phyloP scores from a whole-genome alignment of 1,139 yeast species.

The Kazachstania sp. region DNA sequence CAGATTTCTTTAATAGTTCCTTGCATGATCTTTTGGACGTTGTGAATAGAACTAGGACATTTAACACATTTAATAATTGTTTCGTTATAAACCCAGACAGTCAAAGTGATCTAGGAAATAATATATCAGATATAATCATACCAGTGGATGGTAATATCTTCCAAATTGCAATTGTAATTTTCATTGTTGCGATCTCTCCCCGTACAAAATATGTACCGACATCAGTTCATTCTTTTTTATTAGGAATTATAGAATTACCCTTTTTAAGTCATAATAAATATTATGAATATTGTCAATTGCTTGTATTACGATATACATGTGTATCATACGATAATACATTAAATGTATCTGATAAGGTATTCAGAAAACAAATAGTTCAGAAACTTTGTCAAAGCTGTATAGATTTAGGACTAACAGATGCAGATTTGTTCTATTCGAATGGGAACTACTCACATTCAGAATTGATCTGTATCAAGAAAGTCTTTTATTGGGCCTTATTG shows the following conservation, averaged over 20 bases:
- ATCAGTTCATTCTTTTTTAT: not conserved
- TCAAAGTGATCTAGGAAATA: not conserved
- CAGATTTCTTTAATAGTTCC: conserved; percentile 15
- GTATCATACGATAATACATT: not conserved
- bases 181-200: not conserved
- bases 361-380: not conserved
- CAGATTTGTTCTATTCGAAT: not conserved
- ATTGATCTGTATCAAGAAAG: not conserved
- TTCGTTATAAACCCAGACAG: not conserved
- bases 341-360: not conserved
- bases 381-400: not conserved
- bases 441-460: not conserved
- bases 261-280: not conserved
- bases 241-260: not conserved
- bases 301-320: not conserved
- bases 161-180: not conserved
- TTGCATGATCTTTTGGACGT: conserved; percentile 16
- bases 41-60: conserved; percentile 16
- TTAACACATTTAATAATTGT: conserved; percentile 8
- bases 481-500: not conserved
- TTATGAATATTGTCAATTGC: not conserved
- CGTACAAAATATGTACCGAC: not conserved
- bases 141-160: not conserved
- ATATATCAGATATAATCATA: not conserved
- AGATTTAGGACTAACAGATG: not conserved